Evolutionary conservation across 495 filamentous ascomycete species (phyloP).

Genomic region (Penicillium canariense): DNA sequence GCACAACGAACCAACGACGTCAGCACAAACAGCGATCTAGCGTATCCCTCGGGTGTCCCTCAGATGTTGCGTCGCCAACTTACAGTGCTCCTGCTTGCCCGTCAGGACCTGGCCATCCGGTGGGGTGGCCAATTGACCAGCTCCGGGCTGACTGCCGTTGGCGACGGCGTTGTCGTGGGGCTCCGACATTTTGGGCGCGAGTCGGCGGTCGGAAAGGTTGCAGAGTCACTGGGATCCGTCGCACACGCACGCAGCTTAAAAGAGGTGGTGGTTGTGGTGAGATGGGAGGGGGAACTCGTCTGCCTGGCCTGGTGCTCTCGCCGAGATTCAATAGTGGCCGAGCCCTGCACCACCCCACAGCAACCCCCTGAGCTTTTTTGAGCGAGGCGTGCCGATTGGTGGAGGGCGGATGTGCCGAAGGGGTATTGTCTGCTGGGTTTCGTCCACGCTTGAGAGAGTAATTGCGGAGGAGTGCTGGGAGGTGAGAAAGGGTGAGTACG

Average conservation of each 20-base stretch:
- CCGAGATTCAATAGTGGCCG: slow-evolving; percentile 16
- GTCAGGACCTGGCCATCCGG: slow-evolving; percentile 62
- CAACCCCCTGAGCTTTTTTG: neutral
- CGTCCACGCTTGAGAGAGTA: neutral
- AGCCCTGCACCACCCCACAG: slow-evolving; percentile 8
- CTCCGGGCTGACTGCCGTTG: slow-evolving; percentile 8
- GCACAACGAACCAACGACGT: neutral
- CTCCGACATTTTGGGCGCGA: neutral
- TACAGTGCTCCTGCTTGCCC: slow-evolving; percentile 98
- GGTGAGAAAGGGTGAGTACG: too few species aligned
- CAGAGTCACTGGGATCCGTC: neutral
- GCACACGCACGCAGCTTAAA: neutral
- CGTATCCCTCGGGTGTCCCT: neutral
- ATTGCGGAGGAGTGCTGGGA: too few species aligned
- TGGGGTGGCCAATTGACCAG: slow-evolving; percentile 26
- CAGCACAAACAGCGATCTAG: neutral
- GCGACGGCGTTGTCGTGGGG: slow-evolving; percentile 6
- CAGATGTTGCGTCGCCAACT: slow-evolving; percentile 18
- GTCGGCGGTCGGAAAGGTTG: neutral
- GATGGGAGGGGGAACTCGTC: slow-evolving; percentile 14
- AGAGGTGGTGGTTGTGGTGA: neutral
- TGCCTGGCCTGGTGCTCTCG: slow-evolving; percentile 18
- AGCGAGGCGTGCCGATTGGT: neutral
- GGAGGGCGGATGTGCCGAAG: neutral
- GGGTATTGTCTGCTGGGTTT: neutral